These are phyloP conservation scores for Lactarius psammicola DNA, from an alignment of 768 basidiomycete genomes.

Conservation along the genomic window DNA sequence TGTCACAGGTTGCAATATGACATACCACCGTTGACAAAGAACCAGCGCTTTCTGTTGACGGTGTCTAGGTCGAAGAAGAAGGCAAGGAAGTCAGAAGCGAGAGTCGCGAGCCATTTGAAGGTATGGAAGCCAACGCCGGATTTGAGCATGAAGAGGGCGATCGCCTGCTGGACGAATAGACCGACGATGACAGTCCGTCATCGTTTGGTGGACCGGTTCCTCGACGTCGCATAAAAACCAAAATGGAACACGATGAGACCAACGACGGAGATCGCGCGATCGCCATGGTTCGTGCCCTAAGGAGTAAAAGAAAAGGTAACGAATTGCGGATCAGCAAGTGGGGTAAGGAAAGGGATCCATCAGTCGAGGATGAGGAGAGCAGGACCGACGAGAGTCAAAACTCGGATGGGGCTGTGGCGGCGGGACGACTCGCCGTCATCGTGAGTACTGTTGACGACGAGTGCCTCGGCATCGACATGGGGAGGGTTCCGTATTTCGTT, in stretches of 20 bases:
- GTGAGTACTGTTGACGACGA: slow-evolving; percentile 13
- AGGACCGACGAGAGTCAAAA: slow-evolving; percentile 46
- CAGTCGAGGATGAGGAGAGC: slow-evolving; percentile 69
- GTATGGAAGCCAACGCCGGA: slow-evolving; percentile 76
- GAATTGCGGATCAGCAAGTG: no score
- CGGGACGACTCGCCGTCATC: slow-evolving; percentile 28
- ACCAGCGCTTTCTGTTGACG: no score
- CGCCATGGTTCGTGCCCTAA: no score
- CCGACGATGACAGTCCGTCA: no score
- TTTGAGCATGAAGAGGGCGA: slow-evolving; percentile 90
- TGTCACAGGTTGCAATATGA: slow-evolving; percentile 13
- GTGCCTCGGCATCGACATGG: slow-evolving; percentile 13
- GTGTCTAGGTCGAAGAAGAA: no score
- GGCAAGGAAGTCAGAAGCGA: slow-evolving; percentile 74
- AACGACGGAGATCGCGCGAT: no score
- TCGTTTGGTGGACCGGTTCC: no score
- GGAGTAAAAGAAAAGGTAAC: no score
- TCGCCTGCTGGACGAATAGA: slow-evolving; percentile 83
- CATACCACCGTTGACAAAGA: slow-evolving; percentile 70
- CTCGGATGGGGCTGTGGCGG: slow-evolving; percentile 29
- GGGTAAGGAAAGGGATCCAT: slow-evolving; percentile 64
- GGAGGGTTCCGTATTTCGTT: slow-evolving; percentile 32
- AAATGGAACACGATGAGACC: no score
- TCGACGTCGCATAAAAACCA: no score
- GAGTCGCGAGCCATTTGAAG: slow-evolving; percentile 83